Conservation (phyloP, 306 rosid species). For the Cucurbita moschata region DNA sequence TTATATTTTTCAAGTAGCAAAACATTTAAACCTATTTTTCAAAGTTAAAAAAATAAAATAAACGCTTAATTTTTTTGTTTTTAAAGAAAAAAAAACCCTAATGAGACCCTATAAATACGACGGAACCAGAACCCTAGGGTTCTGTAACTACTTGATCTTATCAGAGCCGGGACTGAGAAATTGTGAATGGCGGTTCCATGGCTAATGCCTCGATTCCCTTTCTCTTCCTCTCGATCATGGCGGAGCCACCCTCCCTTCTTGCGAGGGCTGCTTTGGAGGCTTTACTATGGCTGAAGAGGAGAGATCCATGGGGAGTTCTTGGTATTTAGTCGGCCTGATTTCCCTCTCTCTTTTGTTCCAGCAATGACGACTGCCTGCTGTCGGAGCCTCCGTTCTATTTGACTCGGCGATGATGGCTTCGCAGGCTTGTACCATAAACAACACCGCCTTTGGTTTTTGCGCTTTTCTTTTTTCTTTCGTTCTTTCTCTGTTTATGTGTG, state of each 20-base stretch:
- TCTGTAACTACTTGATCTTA: conserved; percentile 5
- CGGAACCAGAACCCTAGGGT: background rate
- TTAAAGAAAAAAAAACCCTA: background rate
- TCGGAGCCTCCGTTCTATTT: conserved; percentile 16
- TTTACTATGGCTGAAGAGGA: background rate
- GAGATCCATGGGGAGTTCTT: background rate
- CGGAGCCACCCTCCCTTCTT: background rate
- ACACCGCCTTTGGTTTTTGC: background rate
- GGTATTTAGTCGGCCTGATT: background rate
- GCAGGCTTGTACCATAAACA: conserved; percentile 18
- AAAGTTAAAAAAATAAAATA: too few species aligned
- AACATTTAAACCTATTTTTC: too few species aligned
- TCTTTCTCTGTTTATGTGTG: background rate
- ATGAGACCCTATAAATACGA: background rate
- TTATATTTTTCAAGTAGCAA: too few species aligned
- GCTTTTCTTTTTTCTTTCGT: background rate
- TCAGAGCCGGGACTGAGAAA: background rate
- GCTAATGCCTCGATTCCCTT: background rate
- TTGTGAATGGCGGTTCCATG: background rate
- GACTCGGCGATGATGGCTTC: conserved; percentile 23
- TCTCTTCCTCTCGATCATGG: background rate
- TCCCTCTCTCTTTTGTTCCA: conserved; percentile 4
- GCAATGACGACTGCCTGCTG: conserved; percentile 41
- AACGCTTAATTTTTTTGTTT: too few species aligned
- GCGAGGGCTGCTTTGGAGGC: background rate